Percentiles rank a stretch among this genome's conserved stretches.
Conservation (phyloP, 2,329 filamentous ascomycete genomes). For the Aspergillus caelatus region DNA sequence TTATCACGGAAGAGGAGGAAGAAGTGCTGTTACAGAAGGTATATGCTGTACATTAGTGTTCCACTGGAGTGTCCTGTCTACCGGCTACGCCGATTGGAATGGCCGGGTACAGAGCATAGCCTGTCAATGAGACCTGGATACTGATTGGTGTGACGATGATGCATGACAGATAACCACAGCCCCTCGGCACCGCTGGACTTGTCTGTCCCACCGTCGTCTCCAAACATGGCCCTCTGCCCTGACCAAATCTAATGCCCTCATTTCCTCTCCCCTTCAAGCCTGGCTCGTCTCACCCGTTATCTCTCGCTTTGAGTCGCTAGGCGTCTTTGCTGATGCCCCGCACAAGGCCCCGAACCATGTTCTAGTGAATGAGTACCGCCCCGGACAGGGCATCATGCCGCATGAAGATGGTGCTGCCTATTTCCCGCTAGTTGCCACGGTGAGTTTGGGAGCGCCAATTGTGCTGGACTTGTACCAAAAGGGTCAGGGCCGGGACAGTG, state of each 20-base stretch:
- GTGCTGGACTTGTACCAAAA: slow-evolving; percentile 76
- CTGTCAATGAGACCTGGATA: neutral
- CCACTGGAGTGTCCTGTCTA: neutral
- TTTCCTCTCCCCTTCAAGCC: slow-evolving; percentile 69
- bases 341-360: slow-evolving; percentile 85
- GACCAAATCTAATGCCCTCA: slow-evolving; percentile 71
- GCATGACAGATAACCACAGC: slow-evolving; percentile 52
- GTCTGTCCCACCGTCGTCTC: slow-evolving; percentile 83
- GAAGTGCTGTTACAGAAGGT: slow-evolving; percentile 71
- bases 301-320: slow-evolving; percentile 53
- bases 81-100: neutral
- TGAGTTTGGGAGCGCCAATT: slow-evolving; percentile 77
- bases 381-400: slow-evolving; percentile 92
- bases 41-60: neutral
- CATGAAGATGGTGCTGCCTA: slow-evolving; percentile 94
- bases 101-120: neutral
- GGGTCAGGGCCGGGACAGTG: slow-evolving; percentile 33
- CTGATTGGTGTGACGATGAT: slow-evolving; percentile 1
- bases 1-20: slow-evolving; percentile 79
- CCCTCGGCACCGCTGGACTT: slow-evolving; percentile 79
- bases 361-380: slow-evolving; percentile 86
- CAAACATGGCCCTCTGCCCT: slow-evolving; percentile 89
- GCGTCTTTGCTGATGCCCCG: slow-evolving; percentile 65
- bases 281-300: slow-evolving; percentile 77
- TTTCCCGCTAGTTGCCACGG: slow-evolving; percentile 83